phyloP scores from a whole-genome alignment of 1,284 basidiomycete species.

The Pulveroboletus sp. region DNA sequence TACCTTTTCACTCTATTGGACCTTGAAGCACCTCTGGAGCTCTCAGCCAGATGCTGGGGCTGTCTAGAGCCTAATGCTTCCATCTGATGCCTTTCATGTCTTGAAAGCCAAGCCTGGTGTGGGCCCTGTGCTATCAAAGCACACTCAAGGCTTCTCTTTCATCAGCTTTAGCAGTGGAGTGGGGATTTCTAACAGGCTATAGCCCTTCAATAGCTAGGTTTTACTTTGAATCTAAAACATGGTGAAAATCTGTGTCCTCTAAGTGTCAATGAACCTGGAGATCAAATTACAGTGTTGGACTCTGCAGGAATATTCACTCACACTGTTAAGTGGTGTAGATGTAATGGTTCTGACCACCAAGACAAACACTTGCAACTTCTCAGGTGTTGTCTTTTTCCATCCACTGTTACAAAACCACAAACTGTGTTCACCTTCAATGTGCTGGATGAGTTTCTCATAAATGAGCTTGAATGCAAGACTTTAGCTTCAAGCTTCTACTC shows the following conservation, averaged over 20 bases:
- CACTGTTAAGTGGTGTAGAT: constrained; percentile 9
- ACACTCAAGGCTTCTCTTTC: constrained; percentile 3
- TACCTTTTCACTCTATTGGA: not conserved
- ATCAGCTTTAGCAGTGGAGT: constrained; percentile 9
- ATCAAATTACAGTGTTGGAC: constrained; percentile 8
- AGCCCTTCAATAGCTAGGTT: not conserved
- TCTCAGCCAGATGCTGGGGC: not conserved
- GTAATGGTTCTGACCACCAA: not conserved
- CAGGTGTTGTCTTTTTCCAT: constrained; percentile 25
- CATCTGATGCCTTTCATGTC: constrained; percentile 2
- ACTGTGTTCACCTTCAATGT: constrained; percentile 36
- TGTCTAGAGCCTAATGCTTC: not conserved
- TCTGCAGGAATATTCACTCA: constrained; percentile 12
- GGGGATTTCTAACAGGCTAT: constrained; percentile 4
- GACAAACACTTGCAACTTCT: constrained; percentile 19
- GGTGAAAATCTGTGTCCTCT: constrained; percentile 2
- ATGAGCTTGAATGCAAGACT: constrained; percentile 32
- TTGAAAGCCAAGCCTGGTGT: constrained; percentile 7
- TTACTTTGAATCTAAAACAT: constrained; percentile 6
- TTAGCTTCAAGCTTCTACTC: constrained; percentile 32
- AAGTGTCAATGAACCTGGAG: not conserved
- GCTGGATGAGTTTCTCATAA: constrained; percentile 31
- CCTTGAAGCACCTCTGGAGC: not conserved
- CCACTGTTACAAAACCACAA: constrained; percentile 21
- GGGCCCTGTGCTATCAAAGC: not conserved